Base-by-base conservation (phyloP, 1,284 basidiomycete species). In the Microbotryomycetes sp. region DNA sequence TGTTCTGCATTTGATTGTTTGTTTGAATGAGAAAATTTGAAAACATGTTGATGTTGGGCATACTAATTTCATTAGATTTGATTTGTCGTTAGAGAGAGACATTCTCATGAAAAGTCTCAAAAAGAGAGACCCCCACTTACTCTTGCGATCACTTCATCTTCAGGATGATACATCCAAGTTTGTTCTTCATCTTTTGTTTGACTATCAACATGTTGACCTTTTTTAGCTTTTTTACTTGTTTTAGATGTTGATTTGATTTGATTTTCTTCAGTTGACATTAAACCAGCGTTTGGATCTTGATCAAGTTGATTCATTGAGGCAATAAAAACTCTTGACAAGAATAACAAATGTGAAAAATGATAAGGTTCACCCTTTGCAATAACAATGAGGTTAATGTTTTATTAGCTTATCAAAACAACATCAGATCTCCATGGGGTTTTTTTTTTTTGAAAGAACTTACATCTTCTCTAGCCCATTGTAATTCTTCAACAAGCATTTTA, bases 401-500 rank as follows among this genome's bases (percentile, higher is more conserved):
- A n/a, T n/a, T n/a, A n/a, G 36, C 36, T 19, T 9, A 42, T 42
- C 36, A 19, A 42, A 19, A 42, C 36, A 42, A 50, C 30, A 56
- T 23, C 51, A 48, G 12, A 52, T 23, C 46, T 50, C 29, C n/a
- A n/a, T n/a, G n/a, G n/a, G n/a, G n/a, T n/a, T n/a, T n/a, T n/a
- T n/a, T n/a, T n/a, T n/a, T n/a, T n/a, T n/a, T n/a, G 7, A 14
- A 47, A n/a, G 2, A 7, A 51, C 68, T 45, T 52, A 86, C 86
- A 56, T 86, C 83, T 49, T 82, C 79, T 42, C 81, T 75, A 1
- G 86, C 87, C 77, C 79, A 83, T 54, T 83, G 78, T n/a, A 93
- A 79, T 74, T 97, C 92, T 51, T 87, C 84, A 0, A 80, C 77
- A 25, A 96, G 80, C 87, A 94, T 90, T 57, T 81, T 81, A 76